Conservation (phyloP, 2,329 filamentous ascomycete species). For the Colletotrichum echinochloae region DNA sequence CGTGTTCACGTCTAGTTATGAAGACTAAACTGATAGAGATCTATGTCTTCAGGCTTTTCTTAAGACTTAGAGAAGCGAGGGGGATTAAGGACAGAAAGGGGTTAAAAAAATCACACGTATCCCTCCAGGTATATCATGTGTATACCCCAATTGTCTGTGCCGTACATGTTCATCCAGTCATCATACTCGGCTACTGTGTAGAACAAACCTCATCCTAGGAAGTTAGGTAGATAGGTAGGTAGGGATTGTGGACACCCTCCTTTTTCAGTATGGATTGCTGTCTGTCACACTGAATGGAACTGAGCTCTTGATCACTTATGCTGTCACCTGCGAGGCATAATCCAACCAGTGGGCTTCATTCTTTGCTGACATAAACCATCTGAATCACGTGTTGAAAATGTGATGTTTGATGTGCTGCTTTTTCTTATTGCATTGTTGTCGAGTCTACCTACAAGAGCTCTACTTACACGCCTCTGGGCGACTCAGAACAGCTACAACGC, state of each 20-base stretch:
- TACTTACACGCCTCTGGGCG: not conserved
- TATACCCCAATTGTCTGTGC: too few relatives aligned
- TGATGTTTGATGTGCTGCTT: not conserved
- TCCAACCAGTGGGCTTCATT: not conserved
- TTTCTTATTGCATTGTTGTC: not conserved
- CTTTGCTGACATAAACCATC: not conserved
- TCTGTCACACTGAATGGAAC: not conserved
- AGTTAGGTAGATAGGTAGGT: not conserved
- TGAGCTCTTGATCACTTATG: not conserved
- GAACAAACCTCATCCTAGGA: too few relatives aligned
- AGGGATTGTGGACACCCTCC: too few relatives aligned
- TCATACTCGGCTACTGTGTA: too few relatives aligned
- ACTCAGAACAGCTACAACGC: not conserved
- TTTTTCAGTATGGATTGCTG: not conserved
- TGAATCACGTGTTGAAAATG: not conserved
- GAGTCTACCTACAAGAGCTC: not conserved
- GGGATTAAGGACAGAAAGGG: too few relatives aligned
- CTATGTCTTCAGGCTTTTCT: too few relatives aligned
- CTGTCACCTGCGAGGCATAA: not conserved
- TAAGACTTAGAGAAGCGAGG: too few relatives aligned
- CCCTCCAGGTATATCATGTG: too few relatives aligned
- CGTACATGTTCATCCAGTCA: too few relatives aligned
- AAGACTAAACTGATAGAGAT: too few relatives aligned
- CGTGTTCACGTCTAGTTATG: too few relatives aligned
- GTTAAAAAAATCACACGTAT: too few relatives aligned